These are phyloP conservation scores for Penicillium robsamsonii DNA, from an alignment of 495 filamentous ascomycete genomes.

Conservation along the genomic window DNA sequence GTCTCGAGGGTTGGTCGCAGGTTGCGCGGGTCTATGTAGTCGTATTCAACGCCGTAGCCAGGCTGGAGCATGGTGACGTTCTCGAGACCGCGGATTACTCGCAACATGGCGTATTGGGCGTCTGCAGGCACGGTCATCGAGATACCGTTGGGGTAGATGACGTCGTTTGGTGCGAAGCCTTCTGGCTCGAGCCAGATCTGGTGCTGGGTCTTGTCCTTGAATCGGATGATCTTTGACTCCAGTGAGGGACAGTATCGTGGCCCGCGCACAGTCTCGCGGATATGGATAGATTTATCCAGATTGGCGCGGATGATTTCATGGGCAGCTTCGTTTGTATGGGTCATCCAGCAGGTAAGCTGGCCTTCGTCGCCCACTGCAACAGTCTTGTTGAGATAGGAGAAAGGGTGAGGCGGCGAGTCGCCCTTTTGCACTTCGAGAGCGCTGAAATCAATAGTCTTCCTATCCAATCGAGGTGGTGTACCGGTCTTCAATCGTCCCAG, in stretches of 20 bases:
- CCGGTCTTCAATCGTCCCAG: slow-evolving; percentile 93
- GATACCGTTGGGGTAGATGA: slow-evolving; percentile 95
- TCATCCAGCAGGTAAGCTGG: slow-evolving; percentile 80
- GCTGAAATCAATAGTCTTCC: slow-evolving; percentile 76
- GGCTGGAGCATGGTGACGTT: slow-evolving; percentile 92
- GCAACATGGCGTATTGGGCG: slow-evolving; percentile 78
- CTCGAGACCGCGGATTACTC: slow-evolving; percentile 81
- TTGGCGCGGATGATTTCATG: slow-evolving; percentile 86
- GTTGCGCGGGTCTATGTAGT: slow-evolving; percentile 93
- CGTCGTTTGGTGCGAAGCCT: slow-evolving; percentile 78
- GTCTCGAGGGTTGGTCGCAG: slow-evolving; percentile 87
- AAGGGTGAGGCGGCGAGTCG: slow-evolving; percentile 83
- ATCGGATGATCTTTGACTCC: slow-evolving; percentile 91
- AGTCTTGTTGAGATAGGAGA: slow-evolving; percentile 80
- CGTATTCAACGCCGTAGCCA: slow-evolving; percentile 97
- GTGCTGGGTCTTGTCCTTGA: slow-evolving; percentile 72
- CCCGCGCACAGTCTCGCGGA: slow-evolving; percentile 90
- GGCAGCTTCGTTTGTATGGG: slow-evolving; percentile 75
- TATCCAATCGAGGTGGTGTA: slow-evolving; percentile 85
- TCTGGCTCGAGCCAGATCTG: slow-evolving; percentile 97
- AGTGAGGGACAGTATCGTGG: slow-evolving; percentile 94
- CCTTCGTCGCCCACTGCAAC: slow-evolving; percentile 67
- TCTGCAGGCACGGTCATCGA: slow-evolving; percentile 92
- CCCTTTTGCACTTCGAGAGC: slow-evolving; percentile 69
- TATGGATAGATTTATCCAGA: slow-evolving; percentile 90